Base-by-base conservation (phyloP, 768 basidiomycete species). In the Russula lepida region DNA sequence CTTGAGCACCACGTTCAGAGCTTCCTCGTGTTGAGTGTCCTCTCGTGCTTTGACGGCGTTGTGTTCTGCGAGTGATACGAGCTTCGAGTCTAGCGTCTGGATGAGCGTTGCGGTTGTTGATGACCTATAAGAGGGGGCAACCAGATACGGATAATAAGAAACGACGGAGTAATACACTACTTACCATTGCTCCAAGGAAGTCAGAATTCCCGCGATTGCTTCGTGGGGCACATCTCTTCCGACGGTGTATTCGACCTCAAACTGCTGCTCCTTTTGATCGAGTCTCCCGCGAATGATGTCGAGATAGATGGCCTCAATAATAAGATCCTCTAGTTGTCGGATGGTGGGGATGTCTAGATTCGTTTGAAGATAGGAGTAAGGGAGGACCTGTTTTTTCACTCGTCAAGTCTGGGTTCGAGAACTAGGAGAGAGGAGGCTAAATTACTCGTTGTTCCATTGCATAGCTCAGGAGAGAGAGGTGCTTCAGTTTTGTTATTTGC, bases 271-370 rank as follows among this genome's bases (percentile, higher is more conserved):
- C 71, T 91, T 90, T 74, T 98, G 95, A 73, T 98, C 93, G 52
- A 99, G 85, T 69, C 91, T 93, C 11, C 93, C 95, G 53, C 84
- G 84, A 39, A 99, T 79, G 41, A 97, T 77, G 71, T 92, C 89
- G 43, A 90, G 84, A 74, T 98, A 98, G 72, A 98, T 94, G 12
- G 89, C 89, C 68, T 98, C 94, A 72, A 99, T 98, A 70, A 98
- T 90, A 65, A 98, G 84, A 73, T 98, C 95, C 72, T 99, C 95
- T 3, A 99, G 84, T 59, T 89, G 89, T 56, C 95, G 86, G 60
- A 95, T 84, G 6, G 82, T 85, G 3, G 84, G 78, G 72, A 95
- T 80, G 52, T 91, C 82, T 21, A 99, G 81, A 3, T 80, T 76
- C 54, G 81, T 70, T 7, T 91, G 81, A 2, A 98, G 81, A 37